Evolutionary conservation across 148 eudicot species (phyloP), one percentile per base, ranked within the genome.

Genomic region (Pouteria glomerata): DNA sequence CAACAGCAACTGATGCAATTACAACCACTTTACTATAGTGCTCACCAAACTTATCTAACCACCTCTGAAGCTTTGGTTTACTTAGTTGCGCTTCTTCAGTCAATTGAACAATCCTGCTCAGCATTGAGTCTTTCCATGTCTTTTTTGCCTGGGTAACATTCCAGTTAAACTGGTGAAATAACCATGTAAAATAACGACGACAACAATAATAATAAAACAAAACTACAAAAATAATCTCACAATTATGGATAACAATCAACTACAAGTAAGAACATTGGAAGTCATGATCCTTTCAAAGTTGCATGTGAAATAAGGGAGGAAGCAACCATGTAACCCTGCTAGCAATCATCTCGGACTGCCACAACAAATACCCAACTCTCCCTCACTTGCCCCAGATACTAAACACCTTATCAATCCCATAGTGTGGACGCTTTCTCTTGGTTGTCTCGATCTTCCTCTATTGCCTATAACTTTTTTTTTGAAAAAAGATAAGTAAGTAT

Each of bases 11-110:
- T 63, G 98, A 95, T 76, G 91, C 73, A 55, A 85, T 73, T 68
- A 95, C 84, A 67, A 95, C 98, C 77, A 87, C 87, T 84, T 88
- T 85, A 79, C 97, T 91, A 72, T 95, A 95, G 52, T 66, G 78
- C 74, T 91, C 98, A 33, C 98, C 98, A 81, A 95, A 95, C 73
- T 89, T 90, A 84, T 95, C 97, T 59, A 95, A 75, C 98, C 98
- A 95, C 78, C 98, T 79, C 72, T 95, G 96, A 75, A 95, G 98
- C 81, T 83, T 87, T 60, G 98, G 96, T 72, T 95, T 95, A 77
- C 90, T 91, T 68, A 79, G 82, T 63, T 88, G 93, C 58, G 98
- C 98, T 83, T 89, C 90, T 83, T 91, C 97, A 58, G 98, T 91
- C 82, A 95, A 74, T 68, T 95, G 91, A 67, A 95, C 90, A 63